phyloP scores from a whole-genome alignment of 225 moss, liverwort and hornwort species.

The Rhytidiadelphus loreus region DNA sequence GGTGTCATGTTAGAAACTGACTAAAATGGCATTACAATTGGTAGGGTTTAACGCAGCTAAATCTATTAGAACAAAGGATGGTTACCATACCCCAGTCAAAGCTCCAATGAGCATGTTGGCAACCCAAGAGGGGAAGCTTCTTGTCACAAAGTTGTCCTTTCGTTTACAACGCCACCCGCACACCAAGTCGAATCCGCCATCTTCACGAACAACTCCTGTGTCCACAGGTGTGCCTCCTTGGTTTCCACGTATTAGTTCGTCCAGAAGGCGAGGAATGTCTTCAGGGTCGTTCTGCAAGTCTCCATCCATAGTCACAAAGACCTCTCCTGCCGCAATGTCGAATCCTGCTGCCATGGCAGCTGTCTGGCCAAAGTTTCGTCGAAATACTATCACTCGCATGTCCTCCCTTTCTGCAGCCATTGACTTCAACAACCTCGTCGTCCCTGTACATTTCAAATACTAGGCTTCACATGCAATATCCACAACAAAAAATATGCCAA shows the following conservation, averaged over 20 bases:
- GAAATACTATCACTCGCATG: constrained; percentile 33
- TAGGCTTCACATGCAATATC: neutral
- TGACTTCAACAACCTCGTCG: constrained; percentile 27
- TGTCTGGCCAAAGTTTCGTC: constrained; percentile 47
- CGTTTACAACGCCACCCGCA: constrained; percentile 44
- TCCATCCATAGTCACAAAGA: constrained; percentile 42
- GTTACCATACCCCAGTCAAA: constrained; percentile 26
- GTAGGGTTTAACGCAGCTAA: neutral
- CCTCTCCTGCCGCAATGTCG: constrained; percentile 29
- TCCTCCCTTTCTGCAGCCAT: constrained; percentile 36
- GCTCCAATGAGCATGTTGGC: constrained; percentile 37
- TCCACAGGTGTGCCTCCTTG: constrained; percentile 5
- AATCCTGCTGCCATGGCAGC: constrained; percentile 55
- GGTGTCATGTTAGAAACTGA: neutral
- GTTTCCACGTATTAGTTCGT: constrained; percentile 18
- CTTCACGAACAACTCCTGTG: constrained; percentile 29
- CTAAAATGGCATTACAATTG: neutral
- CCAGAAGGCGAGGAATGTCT: constrained; percentile 32
- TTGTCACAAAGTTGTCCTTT: constrained; percentile 22
- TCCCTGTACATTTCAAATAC: constrained; percentile 7
- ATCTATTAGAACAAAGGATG: neutral
- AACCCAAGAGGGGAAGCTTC: constrained; percentile 27
- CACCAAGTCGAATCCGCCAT: constrained; percentile 47
- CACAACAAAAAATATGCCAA: neutral
- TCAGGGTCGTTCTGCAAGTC: constrained; percentile 51